Evolutionary conservation across 1,284 basidiomycete species (phyloP), one percentile per base, ranked within the genome.

Genomic region (Ceratobasidium sp.): DNA sequence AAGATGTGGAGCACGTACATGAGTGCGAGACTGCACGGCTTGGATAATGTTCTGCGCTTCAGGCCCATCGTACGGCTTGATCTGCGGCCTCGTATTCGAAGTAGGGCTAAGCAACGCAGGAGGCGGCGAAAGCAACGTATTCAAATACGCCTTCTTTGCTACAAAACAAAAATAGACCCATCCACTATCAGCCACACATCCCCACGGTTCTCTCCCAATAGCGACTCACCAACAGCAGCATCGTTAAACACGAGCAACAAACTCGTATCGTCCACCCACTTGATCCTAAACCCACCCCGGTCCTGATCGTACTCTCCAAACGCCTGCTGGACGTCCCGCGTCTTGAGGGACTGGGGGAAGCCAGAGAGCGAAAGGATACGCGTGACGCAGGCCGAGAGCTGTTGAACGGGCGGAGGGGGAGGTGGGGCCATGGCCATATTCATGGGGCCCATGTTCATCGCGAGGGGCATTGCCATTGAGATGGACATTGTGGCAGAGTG

Each of bases 211-310:
- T 38, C 38, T 63, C 58, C 72, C 63, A 35, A 57, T 38, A 38
- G 50, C 30, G 23, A 87, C 92, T 85, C 80, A 95, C 94, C 92
- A 73, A 91, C 87, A 72, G 87, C 84, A 75, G 92, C 88, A 82
- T 96, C 93, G 77, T 89, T 88, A 81, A 99, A 99, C 76, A 99
- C 96, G 79, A 98, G 92, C 79, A 98, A 85, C 52, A 97, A 93
- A 79, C 93, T 96, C 57, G 94, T 96, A 82, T 99, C 97, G 82
- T 99, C 95, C 77, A 91, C 89, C 97, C 97, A 99, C 82, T 99
- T 99, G 82, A 99, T 98, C 85, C 96, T 95, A 86, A 98, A 98
- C 21, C 96, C 97, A 46, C 96, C 96, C 74, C 87, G 89, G 57
- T 90, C 85, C 74, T 85, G 87, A 78, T 98, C 96, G 88, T 93